Percentiles rank a stretch among this genome's conserved stretches.
Evolutionary conservation across 2,329 filamentous ascomycete species (phyloP).

Genomic region (Fonsecaea monophora): DNA sequence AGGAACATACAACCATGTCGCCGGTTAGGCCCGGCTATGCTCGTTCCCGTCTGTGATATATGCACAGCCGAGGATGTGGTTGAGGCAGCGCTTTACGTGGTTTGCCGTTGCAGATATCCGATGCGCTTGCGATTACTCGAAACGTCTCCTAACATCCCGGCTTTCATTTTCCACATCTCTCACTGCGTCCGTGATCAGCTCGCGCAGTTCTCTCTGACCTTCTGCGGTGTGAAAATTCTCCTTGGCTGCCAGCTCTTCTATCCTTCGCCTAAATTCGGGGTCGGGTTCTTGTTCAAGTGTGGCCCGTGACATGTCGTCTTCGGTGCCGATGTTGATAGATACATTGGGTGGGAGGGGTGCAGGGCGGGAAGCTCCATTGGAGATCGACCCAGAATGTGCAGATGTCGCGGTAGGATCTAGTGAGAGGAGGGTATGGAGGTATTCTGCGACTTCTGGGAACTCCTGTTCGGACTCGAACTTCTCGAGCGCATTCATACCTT

Average conservation of each 20-base stretch:
- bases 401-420: slow-evolving; percentile 45
- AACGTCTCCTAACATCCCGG: slow-evolving; percentile 68
- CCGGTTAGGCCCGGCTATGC: slow-evolving; percentile 16
- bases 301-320: slow-evolving; percentile 59
- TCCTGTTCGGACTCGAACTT: slow-evolving; percentile 81
- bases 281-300: slow-evolving; percentile 64
- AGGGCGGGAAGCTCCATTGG: slow-evolving; percentile 53
- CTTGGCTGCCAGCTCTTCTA: slow-evolving; percentile 84
- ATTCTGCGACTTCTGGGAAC: slow-evolving; percentile 75
- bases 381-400: slow-evolving; percentile 27
- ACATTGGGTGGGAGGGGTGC: slow-evolving; percentile 77
- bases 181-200: slow-evolving; percentile 81
- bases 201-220: slow-evolving; percentile 78
- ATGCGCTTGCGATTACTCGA: slow-evolving; percentile 54
- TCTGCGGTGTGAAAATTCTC: slow-evolving; percentile 83
- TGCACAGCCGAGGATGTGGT: background rate
- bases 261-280: slow-evolving; percentile 80
- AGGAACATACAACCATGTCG: slow-evolving; percentile 3
- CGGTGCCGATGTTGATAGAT: slow-evolving; percentile 75
- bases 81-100: background rate
- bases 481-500: slow-evolving; percentile 80
- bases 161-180: slow-evolving; percentile 68
- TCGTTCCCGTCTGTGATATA: slow-evolving; percentile 3
- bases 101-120: background rate
- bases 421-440: slow-evolving; percentile 60